A percentile compares a stretch with the other conserved stretches of the same genome.
These are phyloP conservation scores for Linderniella brevidens DNA, from an alignment of 257 asterid genomes.

Conservation along the genomic window DNA sequence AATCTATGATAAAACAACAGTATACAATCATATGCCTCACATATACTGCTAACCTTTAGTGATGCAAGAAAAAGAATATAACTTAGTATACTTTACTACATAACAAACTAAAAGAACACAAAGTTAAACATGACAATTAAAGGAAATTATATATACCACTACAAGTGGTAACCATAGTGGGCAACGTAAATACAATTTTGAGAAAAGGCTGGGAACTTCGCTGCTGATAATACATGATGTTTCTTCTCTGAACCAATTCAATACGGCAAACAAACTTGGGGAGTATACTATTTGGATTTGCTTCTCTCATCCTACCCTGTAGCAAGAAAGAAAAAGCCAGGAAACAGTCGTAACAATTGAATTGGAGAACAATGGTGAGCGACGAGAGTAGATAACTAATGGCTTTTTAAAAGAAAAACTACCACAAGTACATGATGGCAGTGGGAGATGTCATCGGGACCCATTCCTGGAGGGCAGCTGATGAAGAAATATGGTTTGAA, in stretches of 20 bases:
- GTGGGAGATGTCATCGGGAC: slow-evolving; percentile 86
- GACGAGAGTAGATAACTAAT: slow-evolving; percentile 3
- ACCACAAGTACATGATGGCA: slow-evolving; percentile 93
- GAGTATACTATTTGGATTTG: slow-evolving; percentile 47
- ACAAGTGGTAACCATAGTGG: slow-evolving; percentile 91
- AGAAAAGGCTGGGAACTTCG: slow-evolving; percentile 70
- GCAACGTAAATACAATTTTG: slow-evolving; percentile 83
- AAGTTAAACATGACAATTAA: too few species aligned
- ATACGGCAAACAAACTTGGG: slow-evolving; percentile 63
- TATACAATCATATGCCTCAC: neutral
- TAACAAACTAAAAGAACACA: too few species aligned
- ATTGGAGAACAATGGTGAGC: neutral
- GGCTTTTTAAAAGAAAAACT: slow-evolving; percentile 2
- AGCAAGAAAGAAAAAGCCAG: slow-evolving; percentile 11
- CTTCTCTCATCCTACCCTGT: slow-evolving; percentile 82
- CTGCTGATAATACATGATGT: slow-evolving; percentile 88
- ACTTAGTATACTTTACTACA: too few species aligned
- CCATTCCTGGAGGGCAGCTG: slow-evolving; percentile 88
- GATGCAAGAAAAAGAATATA: neutral
- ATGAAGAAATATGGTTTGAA: slow-evolving; percentile 92
- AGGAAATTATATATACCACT: slow-evolving; percentile 38
- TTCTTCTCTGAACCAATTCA: slow-evolving; percentile 70
- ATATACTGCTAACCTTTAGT: neutral
- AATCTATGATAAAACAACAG: too few species aligned
- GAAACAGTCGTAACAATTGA: neutral